Evolutionary conservation across 202 grass and related monocot species (phyloP).

Genomic region (Carex sylvatica): DNA sequence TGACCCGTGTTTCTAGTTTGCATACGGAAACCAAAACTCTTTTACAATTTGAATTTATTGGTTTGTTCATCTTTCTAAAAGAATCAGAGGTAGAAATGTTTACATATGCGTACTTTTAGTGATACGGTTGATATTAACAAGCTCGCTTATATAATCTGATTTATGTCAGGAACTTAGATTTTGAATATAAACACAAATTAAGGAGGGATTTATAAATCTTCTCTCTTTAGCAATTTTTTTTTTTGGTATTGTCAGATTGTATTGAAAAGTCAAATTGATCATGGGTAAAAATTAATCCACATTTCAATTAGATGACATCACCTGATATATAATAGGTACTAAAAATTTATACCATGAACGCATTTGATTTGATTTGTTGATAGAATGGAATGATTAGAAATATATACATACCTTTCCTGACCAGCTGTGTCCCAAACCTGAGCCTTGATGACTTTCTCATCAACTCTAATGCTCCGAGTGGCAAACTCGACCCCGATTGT

Average conservation of each 20-base stretch:
- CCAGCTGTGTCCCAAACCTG: conserved; percentile 98
- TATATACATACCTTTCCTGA: conserved; percentile 61
- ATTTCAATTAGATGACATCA: background rate
- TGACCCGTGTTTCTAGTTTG: background rate
- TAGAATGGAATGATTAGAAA: background rate
- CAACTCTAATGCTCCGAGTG: conserved; percentile 71
- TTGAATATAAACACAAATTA: background rate
- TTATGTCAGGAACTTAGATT: background rate
- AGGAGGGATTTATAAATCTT: background rate
- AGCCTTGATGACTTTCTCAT: conserved; percentile 79
- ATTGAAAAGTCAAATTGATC: background rate
- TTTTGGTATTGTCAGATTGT: background rate
- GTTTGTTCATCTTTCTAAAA: background rate
- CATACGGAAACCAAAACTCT: background rate
- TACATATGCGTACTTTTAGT: background rate
- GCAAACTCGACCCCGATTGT: conserved; percentile 96
- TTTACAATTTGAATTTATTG: background rate
- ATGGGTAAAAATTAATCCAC: background rate
- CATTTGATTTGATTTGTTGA: background rate
- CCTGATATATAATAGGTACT: no score
- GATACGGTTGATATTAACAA: no score
- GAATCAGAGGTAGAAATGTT: background rate
- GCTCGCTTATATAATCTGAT: background rate
- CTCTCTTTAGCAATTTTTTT: background rate
- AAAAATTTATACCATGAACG: no score